These are phyloP conservation scores for Pseudocercospora eumusae DNA, from an alignment of 2,329 filamentous ascomycete species.

Conservation along the genomic window DNA sequence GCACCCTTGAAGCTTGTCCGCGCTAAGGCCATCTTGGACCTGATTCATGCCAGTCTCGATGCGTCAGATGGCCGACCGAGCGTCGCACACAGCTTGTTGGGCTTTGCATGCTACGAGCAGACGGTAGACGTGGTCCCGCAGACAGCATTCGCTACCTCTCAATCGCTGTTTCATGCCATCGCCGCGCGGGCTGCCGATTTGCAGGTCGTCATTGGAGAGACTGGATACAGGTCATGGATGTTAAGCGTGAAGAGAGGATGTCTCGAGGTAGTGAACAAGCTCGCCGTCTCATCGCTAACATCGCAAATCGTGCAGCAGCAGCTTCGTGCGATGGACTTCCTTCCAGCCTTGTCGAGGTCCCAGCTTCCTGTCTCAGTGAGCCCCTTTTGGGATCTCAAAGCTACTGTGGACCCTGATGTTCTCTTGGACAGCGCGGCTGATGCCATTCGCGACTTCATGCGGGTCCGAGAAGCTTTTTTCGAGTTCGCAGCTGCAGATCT, in stretches of 20 bases:
- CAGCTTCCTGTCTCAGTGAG: slow-evolving; percentile 70
- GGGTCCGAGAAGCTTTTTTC: slow-evolving; percentile 72
- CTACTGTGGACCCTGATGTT: slow-evolving; percentile 64
- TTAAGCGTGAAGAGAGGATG: slow-evolving; percentile 48
- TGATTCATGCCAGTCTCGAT: slow-evolving; percentile 77
- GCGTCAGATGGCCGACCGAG: slow-evolving; percentile 76
- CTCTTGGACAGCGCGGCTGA: slow-evolving; percentile 66
- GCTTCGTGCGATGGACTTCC: slow-evolving; percentile 74
- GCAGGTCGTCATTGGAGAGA: slow-evolving; percentile 57
- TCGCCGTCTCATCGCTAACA: slow-evolving; percentile 84
- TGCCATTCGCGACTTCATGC: slow-evolving; percentile 75
- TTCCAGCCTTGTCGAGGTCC: slow-evolving; percentile 73
- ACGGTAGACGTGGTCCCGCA: slow-evolving; percentile 67
- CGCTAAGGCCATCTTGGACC: slow-evolving; percentile 73
- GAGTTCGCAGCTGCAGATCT: slow-evolving; percentile 87
- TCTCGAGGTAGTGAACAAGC: slow-evolving; percentile 67
- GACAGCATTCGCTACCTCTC: slow-evolving; percentile 68
- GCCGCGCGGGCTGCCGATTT: slow-evolving; percentile 52
- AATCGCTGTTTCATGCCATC: slow-evolving; percentile 81
- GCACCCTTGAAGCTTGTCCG: slow-evolving; percentile 79
- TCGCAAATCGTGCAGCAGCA: slow-evolving; percentile 73
- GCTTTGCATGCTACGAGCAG: slow-evolving; percentile 75
- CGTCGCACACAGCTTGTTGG: slow-evolving; percentile 86
- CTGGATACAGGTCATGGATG: slow-evolving; percentile 44
- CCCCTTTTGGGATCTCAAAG: slow-evolving; percentile 71